These are phyloP conservation scores for Pseudogymnoascus sp. DNA, from an alignment of 2,329 filamentous ascomycete genomes.

Conservation along the genomic window DNA sequence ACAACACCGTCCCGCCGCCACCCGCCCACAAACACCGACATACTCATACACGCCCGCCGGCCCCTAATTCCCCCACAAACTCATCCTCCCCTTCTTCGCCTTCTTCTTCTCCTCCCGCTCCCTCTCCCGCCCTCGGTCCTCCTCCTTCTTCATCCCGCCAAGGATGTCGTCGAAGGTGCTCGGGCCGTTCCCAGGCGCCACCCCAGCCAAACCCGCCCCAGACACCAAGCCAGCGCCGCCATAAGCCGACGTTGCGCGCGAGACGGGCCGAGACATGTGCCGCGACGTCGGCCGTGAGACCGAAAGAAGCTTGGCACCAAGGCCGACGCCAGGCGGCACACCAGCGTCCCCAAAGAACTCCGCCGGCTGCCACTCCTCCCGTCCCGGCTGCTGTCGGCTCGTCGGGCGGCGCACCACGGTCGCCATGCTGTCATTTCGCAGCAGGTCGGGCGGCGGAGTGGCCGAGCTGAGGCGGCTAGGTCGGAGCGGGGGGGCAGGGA, in stretches of 20 bases:
- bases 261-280: background rate
- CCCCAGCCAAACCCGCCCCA: background rate
- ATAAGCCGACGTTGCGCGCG: background rate
- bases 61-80: constrained; percentile 2
- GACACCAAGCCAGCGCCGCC: background rate
- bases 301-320: background rate
- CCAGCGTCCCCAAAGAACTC: background rate
- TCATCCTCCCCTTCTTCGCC: constrained; percentile 27
- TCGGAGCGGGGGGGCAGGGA: background rate
- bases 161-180: constrained; percentile 42
- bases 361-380: background rate
- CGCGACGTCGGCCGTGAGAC: background rate
- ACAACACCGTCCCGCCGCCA: background rate
- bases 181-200: background rate
- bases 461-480: background rate
- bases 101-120: constrained; percentile 29
- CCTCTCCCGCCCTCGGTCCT: constrained; percentile 31
- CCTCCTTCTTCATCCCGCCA: constrained; percentile 27
- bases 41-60: background rate
- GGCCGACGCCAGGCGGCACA: background rate
- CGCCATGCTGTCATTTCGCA: background rate
- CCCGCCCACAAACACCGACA: background rate
- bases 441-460: background rate
- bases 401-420: background rate
- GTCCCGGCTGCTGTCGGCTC: background rate